phyloP scores from a whole-genome alignment of 768 basidiomycete genomes.

The Tulasnella calospora region DNA sequence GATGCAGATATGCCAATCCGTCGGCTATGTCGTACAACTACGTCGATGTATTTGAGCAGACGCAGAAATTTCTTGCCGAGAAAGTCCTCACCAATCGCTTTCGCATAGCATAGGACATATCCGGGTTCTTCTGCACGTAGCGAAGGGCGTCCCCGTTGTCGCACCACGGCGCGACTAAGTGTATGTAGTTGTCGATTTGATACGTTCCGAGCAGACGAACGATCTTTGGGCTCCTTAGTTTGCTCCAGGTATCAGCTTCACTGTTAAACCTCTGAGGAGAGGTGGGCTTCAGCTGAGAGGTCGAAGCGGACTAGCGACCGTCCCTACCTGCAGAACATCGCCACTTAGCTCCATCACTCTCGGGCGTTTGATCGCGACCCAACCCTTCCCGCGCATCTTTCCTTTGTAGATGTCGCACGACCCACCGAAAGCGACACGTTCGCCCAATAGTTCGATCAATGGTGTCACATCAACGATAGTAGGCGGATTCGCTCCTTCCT shows the following conservation, averaged over 20 bases:
- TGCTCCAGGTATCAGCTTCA: constrained; percentile 21
- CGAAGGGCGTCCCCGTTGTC: constrained; percentile 8
- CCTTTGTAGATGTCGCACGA: constrained; percentile 21
- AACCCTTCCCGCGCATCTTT: constrained; percentile 9
- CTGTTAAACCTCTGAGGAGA: constrained; percentile 8
- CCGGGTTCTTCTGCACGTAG: constrained; percentile 14
- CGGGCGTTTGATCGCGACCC: constrained; percentile 20
- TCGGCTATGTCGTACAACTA: constrained; percentile 9
- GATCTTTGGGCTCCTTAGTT: constrained; percentile 11
- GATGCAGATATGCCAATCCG: constrained; percentile 2
- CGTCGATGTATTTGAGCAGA: background rate
- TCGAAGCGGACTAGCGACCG: no score
- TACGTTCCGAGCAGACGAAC: constrained; percentile 18
- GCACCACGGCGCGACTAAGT: constrained; percentile 17
- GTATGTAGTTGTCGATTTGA: constrained; percentile 15
- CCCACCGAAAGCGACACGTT: constrained; percentile 14
- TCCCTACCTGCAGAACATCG: constrained; percentile 6
- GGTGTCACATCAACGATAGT: constrained; percentile 16
- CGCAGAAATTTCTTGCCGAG: background rate
- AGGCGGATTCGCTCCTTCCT: constrained; percentile 1
- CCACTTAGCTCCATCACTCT: constrained; percentile 11
- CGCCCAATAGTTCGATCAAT: background rate
- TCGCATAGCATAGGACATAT: background rate
- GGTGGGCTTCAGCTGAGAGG: background rate
- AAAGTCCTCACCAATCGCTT: constrained; percentile 1